Evolutionary conservation across 1,284 basidiomycete genomes (phyloP).

Genomic region (Cutaneotrichosporon cutaneum): DNA sequence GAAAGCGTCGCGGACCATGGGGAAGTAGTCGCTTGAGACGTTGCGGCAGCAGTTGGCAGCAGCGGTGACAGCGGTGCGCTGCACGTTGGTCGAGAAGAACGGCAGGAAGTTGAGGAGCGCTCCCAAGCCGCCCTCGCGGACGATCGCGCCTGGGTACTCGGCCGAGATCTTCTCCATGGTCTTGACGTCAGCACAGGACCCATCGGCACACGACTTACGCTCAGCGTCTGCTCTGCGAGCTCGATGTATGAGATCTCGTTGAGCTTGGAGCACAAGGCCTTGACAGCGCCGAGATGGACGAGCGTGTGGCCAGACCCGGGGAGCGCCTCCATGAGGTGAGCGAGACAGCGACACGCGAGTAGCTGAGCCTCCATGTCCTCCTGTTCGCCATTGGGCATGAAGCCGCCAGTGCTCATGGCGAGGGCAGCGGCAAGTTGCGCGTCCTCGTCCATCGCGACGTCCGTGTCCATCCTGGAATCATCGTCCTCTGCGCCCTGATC

Average conservation of each 20-base stretch:
- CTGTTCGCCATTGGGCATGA: constrained; percentile 39
- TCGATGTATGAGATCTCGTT: constrained; percentile 95
- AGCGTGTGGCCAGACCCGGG: constrained; percentile 91
- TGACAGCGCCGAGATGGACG: constrained; percentile 91
- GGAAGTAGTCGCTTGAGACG: constrained; percentile 78
- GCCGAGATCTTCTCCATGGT: constrained; percentile 96
- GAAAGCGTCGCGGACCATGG: constrained; percentile 84
- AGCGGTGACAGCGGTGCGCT: constrained; percentile 91
- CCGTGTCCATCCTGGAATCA: constrained; percentile 49
- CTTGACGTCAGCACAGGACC: constrained; percentile 54
- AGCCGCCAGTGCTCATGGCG: constrained; percentile 55
- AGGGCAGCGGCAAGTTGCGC: constrained; percentile 79
- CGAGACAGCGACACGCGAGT: constrained; percentile 87
- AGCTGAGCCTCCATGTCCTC: constrained; percentile 82
- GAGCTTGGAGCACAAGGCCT: constrained; percentile 89
- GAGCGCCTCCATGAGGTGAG: constrained; percentile 93
- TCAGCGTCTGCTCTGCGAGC: constrained; percentile 90
- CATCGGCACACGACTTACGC: constrained; percentile 62
- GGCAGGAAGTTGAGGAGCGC: constrained; percentile 90
- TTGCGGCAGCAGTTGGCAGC: constrained; percentile 93
- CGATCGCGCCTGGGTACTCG: constrained; percentile 90
- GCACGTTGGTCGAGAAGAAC: constrained; percentile 95
- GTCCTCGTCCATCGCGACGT: constrained; percentile 64
- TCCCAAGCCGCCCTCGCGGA: constrained; percentile 85
- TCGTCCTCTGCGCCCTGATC: constrained; percentile 38